These are phyloP conservation scores for Trichoderma brevicompactum DNA, from an alignment of 2,329 filamentous ascomycete species.

Conservation along the genomic window DNA sequence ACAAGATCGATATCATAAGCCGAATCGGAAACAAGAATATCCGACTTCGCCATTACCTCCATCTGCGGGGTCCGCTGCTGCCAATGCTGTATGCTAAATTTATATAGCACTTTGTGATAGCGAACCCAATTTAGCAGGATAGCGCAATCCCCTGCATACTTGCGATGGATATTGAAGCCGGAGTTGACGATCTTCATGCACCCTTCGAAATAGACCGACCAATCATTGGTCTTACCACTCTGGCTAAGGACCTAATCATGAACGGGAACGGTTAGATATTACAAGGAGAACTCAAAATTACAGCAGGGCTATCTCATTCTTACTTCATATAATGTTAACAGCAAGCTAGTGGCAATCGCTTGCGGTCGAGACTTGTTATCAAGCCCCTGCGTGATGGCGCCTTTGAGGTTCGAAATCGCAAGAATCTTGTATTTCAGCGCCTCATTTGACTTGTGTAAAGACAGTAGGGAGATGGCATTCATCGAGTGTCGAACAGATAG, in stretches of 20 bases:
- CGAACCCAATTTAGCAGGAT: constrained; percentile 27
- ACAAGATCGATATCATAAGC: constrained; percentile 22
- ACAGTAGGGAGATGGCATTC: constrained; percentile 25
- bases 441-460: constrained; percentile 18
- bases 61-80: constrained; percentile 26
- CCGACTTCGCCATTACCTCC: constrained; percentile 23
- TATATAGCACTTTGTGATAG: constrained; percentile 28
- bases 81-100: constrained; percentile 30
- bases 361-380: constrained; percentile 22
- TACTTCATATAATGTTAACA: constrained; percentile 27
- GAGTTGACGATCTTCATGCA: constrained; percentile 28
- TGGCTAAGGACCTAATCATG: constrained; percentile 22
- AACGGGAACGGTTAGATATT: background rate
- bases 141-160: constrained; percentile 26
- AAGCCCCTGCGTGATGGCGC: constrained; percentile 15
- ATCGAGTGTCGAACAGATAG: constrained; percentile 27
- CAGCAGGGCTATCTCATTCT: background rate
- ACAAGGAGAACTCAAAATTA: too few relatives aligned
- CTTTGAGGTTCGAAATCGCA: constrained; percentile 19
- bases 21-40: constrained; percentile 20
- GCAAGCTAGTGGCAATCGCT: constrained; percentile 26
- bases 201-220: constrained; percentile 26
- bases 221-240: constrained; percentile 25
- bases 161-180: constrained; percentile 22
- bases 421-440: constrained; percentile 23